A percentile compares a stretch with the other conserved stretches of the same genome.
phyloP scores from a whole-genome alignment of 495 filamentous ascomycete genomes.

The Penicillium maclennaniae region DNA sequence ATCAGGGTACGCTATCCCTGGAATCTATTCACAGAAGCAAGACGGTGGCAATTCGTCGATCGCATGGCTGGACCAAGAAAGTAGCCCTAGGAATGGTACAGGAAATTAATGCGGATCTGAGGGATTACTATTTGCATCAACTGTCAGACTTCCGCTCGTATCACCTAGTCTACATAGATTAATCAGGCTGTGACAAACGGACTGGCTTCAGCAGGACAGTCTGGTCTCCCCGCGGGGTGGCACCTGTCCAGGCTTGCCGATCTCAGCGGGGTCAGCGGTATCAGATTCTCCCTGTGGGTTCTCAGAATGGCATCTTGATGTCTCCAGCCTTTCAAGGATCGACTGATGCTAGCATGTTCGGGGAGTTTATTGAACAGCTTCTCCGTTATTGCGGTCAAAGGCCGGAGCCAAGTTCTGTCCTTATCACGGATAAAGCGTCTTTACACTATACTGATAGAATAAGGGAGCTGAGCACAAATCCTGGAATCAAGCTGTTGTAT shows the following conservation, averaged over 20 bases:
- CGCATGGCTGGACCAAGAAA: too few relatives aligned
- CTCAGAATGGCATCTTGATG: slow-evolving; percentile 33
- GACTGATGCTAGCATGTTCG: too few relatives aligned
- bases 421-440: too few relatives aligned
- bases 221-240: slow-evolving; percentile 28
- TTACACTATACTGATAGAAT: too few relatives aligned
- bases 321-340: slow-evolving; percentile 32
- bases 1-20: too few relatives aligned
- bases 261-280: slow-evolving; percentile 31
- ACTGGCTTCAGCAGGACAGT: slow-evolving; percentile 19
- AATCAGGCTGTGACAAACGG: slow-evolving; percentile 4
- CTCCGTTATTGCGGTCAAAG: too few relatives aligned
- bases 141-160: slow-evolving; percentile 1
- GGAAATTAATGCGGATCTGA: slow-evolving; percentile 27
- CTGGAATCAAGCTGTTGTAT: too few relatives aligned
- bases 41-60: too few relatives aligned
- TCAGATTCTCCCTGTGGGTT: slow-evolving; percentile 38
- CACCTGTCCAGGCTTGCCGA: slow-evolving; percentile 27
- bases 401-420: too few relatives aligned
- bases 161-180: slow-evolving; percentile 3
- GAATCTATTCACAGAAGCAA: too few relatives aligned
- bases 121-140: slow-evolving; percentile 4
- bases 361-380: too few relatives aligned
- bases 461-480: too few relatives aligned
- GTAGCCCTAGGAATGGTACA: slow-evolving; percentile 25